Conservation (phyloP, 108 stramenopile species). For the Stephanodiscus triporus region DNA sequence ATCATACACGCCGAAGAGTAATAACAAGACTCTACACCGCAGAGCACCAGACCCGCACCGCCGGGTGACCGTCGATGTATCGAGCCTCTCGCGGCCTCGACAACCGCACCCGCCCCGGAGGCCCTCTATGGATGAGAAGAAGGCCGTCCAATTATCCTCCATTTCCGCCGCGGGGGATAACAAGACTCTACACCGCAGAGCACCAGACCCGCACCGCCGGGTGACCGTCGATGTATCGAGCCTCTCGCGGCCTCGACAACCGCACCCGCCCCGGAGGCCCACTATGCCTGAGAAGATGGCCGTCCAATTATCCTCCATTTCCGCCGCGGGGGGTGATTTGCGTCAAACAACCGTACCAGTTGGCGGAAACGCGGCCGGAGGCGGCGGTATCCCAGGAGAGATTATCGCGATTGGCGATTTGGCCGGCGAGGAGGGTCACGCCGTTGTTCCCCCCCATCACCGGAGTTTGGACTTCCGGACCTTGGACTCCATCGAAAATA, state of each 20-base stretch:
- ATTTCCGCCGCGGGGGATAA: too few relatives aligned
- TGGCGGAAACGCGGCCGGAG: constrained; percentile 56
- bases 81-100: neutral
- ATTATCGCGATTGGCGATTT: constrained; percentile 61
- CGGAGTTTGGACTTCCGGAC: too few relatives aligned
- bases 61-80: too few relatives aligned
- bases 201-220: neutral
- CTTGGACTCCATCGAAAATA: too few relatives aligned
- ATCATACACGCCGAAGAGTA: constrained; percentile 7
- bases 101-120: neutral
- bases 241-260: neutral
- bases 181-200: constrained; percentile 24
- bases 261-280: neutral
- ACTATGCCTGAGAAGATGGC: constrained; percentile 24
- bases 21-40: constrained; percentile 32
- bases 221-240: neutral
- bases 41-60: neutral
- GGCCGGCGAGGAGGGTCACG: constrained; percentile 77
- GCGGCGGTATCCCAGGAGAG: constrained; percentile 60
- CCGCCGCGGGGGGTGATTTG: constrained; percentile 59
- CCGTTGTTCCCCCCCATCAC: constrained; percentile 89
- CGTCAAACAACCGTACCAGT: constrained; percentile 84
- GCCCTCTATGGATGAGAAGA: constrained; percentile 21
- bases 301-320: constrained; percentile 34
- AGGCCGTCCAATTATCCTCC: constrained; percentile 38